phyloP scores from a whole-genome alignment of 2,329 filamentous ascomycete species.

The Xenoacremonium recifei region DNA sequence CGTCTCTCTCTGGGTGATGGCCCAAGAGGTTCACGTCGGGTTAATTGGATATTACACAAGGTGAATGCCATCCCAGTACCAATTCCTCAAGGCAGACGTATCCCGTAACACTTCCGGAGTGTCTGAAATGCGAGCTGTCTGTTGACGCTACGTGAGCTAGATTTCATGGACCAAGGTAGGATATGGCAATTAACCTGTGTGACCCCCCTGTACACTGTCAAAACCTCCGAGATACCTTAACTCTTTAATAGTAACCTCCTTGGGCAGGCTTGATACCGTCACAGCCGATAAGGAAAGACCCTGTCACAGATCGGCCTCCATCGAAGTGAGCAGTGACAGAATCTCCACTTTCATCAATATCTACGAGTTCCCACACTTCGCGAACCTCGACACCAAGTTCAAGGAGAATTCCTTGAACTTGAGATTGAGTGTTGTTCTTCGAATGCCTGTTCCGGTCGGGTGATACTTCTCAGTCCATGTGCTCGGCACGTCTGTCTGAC shows the following conservation, averaged over 20 bases:
- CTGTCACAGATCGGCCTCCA: slow-evolving; percentile 14
- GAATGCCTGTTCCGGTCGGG: slow-evolving; percentile 19
- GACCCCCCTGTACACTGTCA: slow-evolving; percentile 19
- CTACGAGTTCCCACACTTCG: slow-evolving; percentile 22
- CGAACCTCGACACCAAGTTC: slow-evolving; percentile 18
- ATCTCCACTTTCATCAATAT: slow-evolving; percentile 15
- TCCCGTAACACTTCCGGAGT: slow-evolving; percentile 11
- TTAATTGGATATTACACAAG: slow-evolving; percentile 22
- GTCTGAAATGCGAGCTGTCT: slow-evolving; percentile 22
- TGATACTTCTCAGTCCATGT: slow-evolving; percentile 16
- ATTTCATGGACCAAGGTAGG: neutral
- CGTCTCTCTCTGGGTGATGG: slow-evolving; percentile 19
- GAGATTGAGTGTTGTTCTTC: slow-evolving; percentile 18
- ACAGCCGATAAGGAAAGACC: slow-evolving; percentile 22
- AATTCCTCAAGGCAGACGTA: slow-evolving; percentile 17
- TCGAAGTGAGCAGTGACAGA: slow-evolving; percentile 21
- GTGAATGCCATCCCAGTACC: slow-evolving; percentile 23
- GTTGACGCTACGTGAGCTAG: neutral
- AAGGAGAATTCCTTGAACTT: slow-evolving; percentile 12
- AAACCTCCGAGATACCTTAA: slow-evolving; percentile 10
- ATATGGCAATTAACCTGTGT: slow-evolving; percentile 8
- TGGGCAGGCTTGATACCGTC: slow-evolving; percentile 22
- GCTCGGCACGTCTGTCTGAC: slow-evolving; percentile 15
- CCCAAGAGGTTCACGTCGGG: slow-evolving; percentile 20
- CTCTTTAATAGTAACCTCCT: slow-evolving; percentile 12